A percentile compares a stretch with the other conserved stretches of the same genome.
Evolutionary conservation across 2,329 filamentous ascomycete genomes (phyloP).

Genomic region (Elsinoe ampelina): DNA sequence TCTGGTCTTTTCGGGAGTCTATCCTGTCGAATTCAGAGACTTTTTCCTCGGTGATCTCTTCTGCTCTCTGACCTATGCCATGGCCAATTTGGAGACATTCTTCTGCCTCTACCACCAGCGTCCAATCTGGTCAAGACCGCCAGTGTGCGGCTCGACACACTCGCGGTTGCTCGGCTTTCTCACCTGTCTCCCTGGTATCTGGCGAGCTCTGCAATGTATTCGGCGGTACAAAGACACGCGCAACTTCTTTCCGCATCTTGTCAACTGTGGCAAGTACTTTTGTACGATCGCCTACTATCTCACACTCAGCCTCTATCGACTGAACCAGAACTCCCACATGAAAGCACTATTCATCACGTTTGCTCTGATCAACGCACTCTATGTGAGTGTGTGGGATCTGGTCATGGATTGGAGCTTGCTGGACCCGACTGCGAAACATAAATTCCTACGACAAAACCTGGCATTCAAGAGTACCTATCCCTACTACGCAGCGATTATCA

Average conservation of each 20-base stretch:
- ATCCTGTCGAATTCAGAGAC: constrained; percentile 91
- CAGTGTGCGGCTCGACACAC: constrained; percentile 74
- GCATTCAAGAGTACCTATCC: constrained; percentile 70
- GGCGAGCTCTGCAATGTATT: constrained; percentile 84
- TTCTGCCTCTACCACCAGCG: constrained; percentile 79
- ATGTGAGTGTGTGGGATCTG: constrained; percentile 84
- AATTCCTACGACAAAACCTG: constrained; percentile 61
- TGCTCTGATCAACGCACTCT: constrained; percentile 72
- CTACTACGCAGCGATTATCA: constrained; percentile 76
- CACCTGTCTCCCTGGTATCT: constrained; percentile 70
- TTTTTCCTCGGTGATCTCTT: constrained; percentile 98
- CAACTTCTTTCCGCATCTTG: constrained; percentile 83
- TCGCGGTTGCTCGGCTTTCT: constrained; percentile 83
- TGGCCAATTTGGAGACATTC: constrained; percentile 83
- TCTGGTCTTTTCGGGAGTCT: constrained; percentile 72
- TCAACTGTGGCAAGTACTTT: constrained; percentile 85
- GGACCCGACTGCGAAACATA: constrained; percentile 57
- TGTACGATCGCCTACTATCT: constrained; percentile 75
- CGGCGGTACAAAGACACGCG: constrained; percentile 79
- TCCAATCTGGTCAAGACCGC: constrained; percentile 57
- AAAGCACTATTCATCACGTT: constrained; percentile 68
- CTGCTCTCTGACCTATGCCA: constrained; percentile 85
- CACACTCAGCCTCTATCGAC: constrained; percentile 72
- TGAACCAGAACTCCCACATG: constrained; percentile 49
- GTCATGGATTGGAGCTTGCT: constrained; percentile 92